These are phyloP conservation scores for Sugiyamaella qingdaonensis DNA, from an alignment of 805 yeast species.

Conservation along the genomic window DNA sequence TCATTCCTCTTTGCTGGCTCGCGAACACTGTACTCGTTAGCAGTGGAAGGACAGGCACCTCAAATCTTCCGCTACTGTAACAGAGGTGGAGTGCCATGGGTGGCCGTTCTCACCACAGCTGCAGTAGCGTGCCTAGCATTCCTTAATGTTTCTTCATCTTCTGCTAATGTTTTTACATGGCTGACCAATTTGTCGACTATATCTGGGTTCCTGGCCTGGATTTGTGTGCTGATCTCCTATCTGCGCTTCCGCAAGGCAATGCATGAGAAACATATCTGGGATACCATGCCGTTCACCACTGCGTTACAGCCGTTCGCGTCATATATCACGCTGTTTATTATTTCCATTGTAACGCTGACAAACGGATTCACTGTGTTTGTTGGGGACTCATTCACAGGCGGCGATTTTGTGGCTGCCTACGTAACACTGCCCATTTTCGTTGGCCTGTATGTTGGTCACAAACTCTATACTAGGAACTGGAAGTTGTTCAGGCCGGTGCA, in stretches of 20 bases:
- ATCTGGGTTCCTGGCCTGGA: constrained; percentile 65
- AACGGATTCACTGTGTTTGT: constrained; percentile 71
- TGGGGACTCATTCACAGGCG: constrained; percentile 42
- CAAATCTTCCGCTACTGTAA: constrained; percentile 57
- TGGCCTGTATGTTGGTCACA: constrained; percentile 55
- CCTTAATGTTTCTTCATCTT: constrained; percentile 57
- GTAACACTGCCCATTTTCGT: constrained; percentile 58
- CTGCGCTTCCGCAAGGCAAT: constrained; percentile 65
- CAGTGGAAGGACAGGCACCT: constrained; percentile 64
- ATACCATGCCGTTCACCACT: constrained; percentile 57
- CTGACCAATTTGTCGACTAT: constrained; percentile 61
- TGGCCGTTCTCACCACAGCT: constrained; percentile 62
- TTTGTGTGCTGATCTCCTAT: constrained; percentile 49
- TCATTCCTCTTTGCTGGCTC: constrained; percentile 59
- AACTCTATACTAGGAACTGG: constrained; percentile 42
- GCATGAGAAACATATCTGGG: constrained; percentile 45
- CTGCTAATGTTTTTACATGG: constrained; percentile 58
- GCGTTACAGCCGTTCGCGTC: constrained; percentile 55
- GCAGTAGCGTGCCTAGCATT: constrained; percentile 57
- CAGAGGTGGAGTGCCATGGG: constrained; percentile 66
- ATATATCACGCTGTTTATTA: constrained; percentile 48
- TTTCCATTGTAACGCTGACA: constrained; percentile 55
- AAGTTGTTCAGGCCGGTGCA: constrained; percentile 48
- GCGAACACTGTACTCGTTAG: constrained; percentile 51
- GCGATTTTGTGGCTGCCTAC: constrained; percentile 69